Conservation (phyloP, 148 eudicot species). For the Diospyros lotus region DNA sequence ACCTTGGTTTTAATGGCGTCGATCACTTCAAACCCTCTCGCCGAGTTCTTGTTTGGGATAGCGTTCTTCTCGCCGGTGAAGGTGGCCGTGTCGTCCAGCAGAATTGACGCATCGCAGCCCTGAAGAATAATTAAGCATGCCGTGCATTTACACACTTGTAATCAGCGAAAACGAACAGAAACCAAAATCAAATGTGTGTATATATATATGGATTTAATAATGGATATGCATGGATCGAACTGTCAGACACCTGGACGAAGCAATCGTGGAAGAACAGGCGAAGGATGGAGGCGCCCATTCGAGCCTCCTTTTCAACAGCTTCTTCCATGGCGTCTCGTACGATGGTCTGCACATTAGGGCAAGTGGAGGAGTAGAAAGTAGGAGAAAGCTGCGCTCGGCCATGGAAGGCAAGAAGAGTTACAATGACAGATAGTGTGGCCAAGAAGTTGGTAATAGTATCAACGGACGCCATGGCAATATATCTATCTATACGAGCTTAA, state of each 20-base stretch:
- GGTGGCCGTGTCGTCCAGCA: constrained; percentile 37
- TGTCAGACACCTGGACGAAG: constrained; percentile 29
- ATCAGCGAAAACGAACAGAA: background rate
- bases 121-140: constrained; percentile 23
- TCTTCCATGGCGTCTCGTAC: constrained; percentile 19
- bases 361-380: constrained; percentile 23
- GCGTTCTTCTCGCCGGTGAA: constrained; percentile 53
- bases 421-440: background rate
- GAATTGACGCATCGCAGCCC: background rate
- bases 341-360: constrained; percentile 24
- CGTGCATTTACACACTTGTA: no score
- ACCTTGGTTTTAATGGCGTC: constrained; percentile 51
- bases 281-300: constrained; percentile 35
- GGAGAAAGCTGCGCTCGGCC: constrained; percentile 17
- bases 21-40: constrained; percentile 5
- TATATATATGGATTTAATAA: background rate
- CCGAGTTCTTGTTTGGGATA: constrained; percentile 37
- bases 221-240: no score
- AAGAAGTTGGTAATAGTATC: constrained; percentile 5
- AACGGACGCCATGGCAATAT: background rate
- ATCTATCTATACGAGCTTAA: no score
- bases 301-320: constrained; percentile 19
- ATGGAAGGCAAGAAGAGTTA: background rate
- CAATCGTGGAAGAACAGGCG: constrained; percentile 40
- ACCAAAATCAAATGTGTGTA: background rate